Evolutionary conservation across 2,329 filamentous ascomycete genomes (phyloP).

Genomic region (Aspergillus viridinutans): DNA sequence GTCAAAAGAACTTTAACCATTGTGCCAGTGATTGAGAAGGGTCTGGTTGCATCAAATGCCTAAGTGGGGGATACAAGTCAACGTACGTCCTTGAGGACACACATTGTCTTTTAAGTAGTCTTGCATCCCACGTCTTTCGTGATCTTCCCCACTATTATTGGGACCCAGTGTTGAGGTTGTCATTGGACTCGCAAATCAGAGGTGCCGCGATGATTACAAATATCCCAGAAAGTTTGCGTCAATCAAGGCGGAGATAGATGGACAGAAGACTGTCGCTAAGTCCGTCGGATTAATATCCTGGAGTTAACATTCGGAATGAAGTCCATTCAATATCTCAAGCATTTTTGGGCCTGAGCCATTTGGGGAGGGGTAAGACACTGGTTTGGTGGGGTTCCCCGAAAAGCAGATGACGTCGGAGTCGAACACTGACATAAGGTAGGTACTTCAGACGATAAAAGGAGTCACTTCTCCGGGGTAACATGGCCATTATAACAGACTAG

Average conservation of each 20-base stretch:
- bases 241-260: neutral
- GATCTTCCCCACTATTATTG: neutral
- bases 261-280: neutral
- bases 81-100: neutral
- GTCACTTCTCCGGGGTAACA: neutral
- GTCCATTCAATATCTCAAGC: neutral
- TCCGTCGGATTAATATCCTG: neutral
- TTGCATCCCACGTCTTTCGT: neutral
- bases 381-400: neutral
- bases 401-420: neutral
- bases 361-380: neutral
- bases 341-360: neutral
- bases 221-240: neutral
- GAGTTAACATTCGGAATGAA: neutral
- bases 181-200: neutral
- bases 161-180: neutral
- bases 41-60: neutral
- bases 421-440: neutral
- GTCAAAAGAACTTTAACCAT: slow-evolving; percentile 40
- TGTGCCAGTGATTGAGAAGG: slow-evolving; percentile 1
- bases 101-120: neutral
- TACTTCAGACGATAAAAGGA: neutral
- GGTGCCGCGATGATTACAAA: neutral
- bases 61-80: neutral
- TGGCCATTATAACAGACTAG: neutral